phyloP scores from a whole-genome alignment of 345 rosid genomes.

The Gossypium arboreum region DNA sequence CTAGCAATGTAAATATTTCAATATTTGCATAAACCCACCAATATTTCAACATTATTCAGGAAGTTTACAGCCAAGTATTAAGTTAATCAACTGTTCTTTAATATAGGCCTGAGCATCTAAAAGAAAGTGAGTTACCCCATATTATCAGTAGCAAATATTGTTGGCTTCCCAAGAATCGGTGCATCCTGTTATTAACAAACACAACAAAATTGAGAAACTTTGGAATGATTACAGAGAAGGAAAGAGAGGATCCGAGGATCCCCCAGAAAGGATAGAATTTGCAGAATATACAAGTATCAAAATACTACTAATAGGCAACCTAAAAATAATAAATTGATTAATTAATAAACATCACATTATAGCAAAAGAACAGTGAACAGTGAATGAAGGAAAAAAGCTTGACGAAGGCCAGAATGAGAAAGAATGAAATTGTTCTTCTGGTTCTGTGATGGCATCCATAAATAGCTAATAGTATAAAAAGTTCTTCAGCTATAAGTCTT shows the following conservation, averaged over 20 bases:
- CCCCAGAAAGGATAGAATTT: not conserved
- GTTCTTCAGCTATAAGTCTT: not conserved
- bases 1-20: not conserved
- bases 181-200: conserved; percentile 58
- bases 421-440: conserved; percentile 1
- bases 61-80: not conserved
- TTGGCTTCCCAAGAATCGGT: conserved; percentile 87
- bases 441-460: conserved; percentile 5
- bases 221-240: not conserved
- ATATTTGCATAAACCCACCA: not conserved
- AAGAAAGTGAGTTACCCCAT: conserved; percentile 53
- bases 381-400: not conserved
- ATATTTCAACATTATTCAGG: not conserved
- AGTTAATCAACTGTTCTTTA: not conserved
- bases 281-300: not conserved
- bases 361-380: not conserved
- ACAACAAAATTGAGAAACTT: conserved; percentile 2
- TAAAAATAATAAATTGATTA: not conserved
- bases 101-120: conserved; percentile 9
- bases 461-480: not conserved
- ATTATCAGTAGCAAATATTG: conserved; percentile 45
- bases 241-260: not conserved
- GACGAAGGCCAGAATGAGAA: not conserved
- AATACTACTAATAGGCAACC: not conserved
- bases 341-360: not conserved